Percentiles rank a stretch among this genome's conserved stretches.
These are phyloP conservation scores for Ceriops zippeliana DNA, from an alignment of 345 rosid genomes.

Conservation along the genomic window DNA sequence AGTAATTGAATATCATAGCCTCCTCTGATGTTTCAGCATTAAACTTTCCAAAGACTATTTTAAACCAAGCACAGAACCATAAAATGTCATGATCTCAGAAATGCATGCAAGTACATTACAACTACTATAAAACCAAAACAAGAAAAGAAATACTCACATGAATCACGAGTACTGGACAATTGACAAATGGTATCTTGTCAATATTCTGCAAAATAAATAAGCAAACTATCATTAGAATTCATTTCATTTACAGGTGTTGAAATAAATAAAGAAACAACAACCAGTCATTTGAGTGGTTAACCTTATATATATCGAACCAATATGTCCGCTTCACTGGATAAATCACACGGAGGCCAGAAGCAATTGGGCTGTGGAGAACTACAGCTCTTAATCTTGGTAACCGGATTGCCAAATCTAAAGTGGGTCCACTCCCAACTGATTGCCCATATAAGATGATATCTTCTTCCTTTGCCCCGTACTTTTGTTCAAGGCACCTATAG, in stretches of 20 bases:
- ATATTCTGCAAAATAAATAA: slow-evolving; percentile 57
- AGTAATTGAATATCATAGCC: no score
- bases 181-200: slow-evolving; percentile 72
- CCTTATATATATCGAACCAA: slow-evolving; percentile 98
- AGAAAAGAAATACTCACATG: slow-evolving; percentile 49
- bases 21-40: no score
- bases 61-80: no score
- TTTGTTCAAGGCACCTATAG: slow-evolving; percentile 72
- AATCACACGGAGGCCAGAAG: slow-evolving; percentile 88
- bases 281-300: slow-evolving; percentile 7
- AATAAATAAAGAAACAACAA: not conserved
- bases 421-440: slow-evolving; percentile 95
- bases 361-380: slow-evolving; percentile 92
- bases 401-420: slow-evolving; percentile 72
- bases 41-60: no score
- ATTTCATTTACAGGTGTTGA: not conserved
- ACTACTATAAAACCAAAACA: not conserved
- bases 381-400: slow-evolving; percentile 77
- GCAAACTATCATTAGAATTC: slow-evolving; percentile 14
- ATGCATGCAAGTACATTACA: not conserved
- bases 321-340: slow-evolving; percentile 86
- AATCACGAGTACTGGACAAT: slow-evolving; percentile 75
- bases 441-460: slow-evolving; percentile 87
- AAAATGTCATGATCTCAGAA: no score
- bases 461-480: slow-evolving; percentile 75